phyloP scores from a whole-genome alignment of 345 rosid species.

The Eucalyptus leucophloia region DNA sequence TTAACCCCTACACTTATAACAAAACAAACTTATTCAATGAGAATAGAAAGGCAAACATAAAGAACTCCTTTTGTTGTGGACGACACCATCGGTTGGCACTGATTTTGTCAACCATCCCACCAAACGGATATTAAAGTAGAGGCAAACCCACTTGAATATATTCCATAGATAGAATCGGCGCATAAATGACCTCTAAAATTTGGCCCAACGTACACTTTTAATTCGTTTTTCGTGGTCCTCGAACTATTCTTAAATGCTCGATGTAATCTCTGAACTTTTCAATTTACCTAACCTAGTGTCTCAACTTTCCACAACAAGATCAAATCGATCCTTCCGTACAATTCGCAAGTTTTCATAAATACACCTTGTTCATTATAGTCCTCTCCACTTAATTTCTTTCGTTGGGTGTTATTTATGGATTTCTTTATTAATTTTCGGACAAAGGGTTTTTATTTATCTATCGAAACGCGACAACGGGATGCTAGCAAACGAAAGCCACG shows the following conservation, averaged over 20 bases:
- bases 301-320: background rate
- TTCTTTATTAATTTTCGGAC: background rate
- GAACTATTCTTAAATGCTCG: background rate
- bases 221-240: rapidly evolving
- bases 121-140: background rate
- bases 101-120: background rate
- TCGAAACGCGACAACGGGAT: background rate
- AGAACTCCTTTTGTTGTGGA: background rate
- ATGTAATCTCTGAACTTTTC: background rate
- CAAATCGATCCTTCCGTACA: background rate
- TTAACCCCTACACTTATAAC: background rate
- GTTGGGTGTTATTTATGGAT: background rate
- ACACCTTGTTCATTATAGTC: background rate
- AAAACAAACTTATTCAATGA: background rate
- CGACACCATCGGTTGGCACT: background rate
- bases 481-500: background rate
- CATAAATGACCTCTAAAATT: background rate
- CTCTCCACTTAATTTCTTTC: background rate
- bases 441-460: too few relatives aligned
- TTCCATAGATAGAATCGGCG: rapidly evolving
- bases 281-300: rapidly evolving
- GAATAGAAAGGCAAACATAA: background rate
- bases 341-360: background rate
- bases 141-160: background rate
- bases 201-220: background rate